These are phyloP conservation scores for Phyllosticta citriasiana DNA, from an alignment of 2,329 filamentous ascomycete species.

Conservation along the genomic window DNA sequence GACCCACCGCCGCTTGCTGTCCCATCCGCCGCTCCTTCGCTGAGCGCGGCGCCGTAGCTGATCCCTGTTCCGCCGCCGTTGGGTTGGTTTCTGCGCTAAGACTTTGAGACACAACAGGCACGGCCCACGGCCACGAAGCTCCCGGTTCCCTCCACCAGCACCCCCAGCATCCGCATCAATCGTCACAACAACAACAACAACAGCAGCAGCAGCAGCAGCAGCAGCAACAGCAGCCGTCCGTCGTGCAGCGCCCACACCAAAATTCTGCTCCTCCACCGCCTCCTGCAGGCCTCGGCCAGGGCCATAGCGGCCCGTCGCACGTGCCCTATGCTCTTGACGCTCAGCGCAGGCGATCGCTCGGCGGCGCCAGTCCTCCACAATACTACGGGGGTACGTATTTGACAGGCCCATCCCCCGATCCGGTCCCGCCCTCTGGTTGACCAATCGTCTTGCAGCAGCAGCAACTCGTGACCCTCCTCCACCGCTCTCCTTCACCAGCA, in stretches of 20 bases:
- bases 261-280: slow-evolving; percentile 10
- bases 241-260: slow-evolving; percentile 10
- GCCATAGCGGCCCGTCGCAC: slow-evolving; percentile 6
- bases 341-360: slow-evolving; percentile 33
- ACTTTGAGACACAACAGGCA: slow-evolving; percentile 10
- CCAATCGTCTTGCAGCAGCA: slow-evolving; percentile 25
- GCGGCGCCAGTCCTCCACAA: slow-evolving; percentile 25
- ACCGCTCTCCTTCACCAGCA: slow-evolving; percentile 32
- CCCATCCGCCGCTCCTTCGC: slow-evolving; percentile 11
- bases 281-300: slow-evolving; percentile 1
- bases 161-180: slow-evolving; percentile 17
- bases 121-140: slow-evolving; percentile 16
- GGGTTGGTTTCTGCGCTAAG: slow-evolving; percentile 8
- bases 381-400: slow-evolving; percentile 25
- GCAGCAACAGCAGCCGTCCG: slow-evolving; percentile 17
- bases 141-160: slow-evolving; percentile 15
- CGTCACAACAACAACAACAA: not conserved
- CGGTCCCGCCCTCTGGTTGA: slow-evolving; percentile 3
- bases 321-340: slow-evolving; percentile 7
- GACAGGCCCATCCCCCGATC: slow-evolving; percentile 7
- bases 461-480: slow-evolving; percentile 26
- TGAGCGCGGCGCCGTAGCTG: slow-evolving; percentile 17
- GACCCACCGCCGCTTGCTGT: not conserved
- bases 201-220: slow-evolving; percentile 20
- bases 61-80: slow-evolving; percentile 7